Evolutionary conservation across 495 filamentous ascomycete species (phyloP), one percentile per base, ranked within the genome.

Genomic region (Penicillium steckii): DNA sequence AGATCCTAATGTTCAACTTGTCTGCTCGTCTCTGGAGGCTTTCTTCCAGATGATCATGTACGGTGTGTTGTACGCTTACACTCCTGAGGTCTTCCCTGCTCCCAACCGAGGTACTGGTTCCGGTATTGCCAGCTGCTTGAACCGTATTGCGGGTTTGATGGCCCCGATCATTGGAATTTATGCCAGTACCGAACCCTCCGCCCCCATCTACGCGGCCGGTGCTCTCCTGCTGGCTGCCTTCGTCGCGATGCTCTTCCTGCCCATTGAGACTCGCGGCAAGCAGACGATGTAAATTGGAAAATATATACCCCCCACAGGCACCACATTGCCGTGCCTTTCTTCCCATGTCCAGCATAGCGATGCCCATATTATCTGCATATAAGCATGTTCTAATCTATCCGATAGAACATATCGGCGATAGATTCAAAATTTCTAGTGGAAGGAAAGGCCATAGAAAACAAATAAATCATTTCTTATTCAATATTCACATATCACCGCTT

Each of bases 1-100:
- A 8, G 64, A 75, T 33, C 53, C 73, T 8, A 69, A 71, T 27
- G 59, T 65, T n/a, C 73, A 79, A 43, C 70, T 81, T 15, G 69
- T 65, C 6, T 81, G 77, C 56, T 70, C 62, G 7, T 71, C 72
- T 7, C 52, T 80, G 12, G 70, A 79, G 33, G 72, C 77, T 10
- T 79, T 81, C 61, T 77, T 80, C 67, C 73, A 82, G 62, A 78
- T 79, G 50, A 71, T 76, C 51, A 80, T 76, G 71, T 78, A 81
- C 46, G 79, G 77, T 13, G 77, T 82, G 1, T 48, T 84, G 3
- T 80, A 80, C 47, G 73, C 74, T 12, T 80, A 80, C 56, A 83
- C 81, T 0, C 77, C 80, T 1, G 81, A 84, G 48, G 70, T 82
- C 2, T 78, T 83, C 61, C 78, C 81, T 1, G 73, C 79, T 9